Evolutionary conservation across 2,329 filamentous ascomycete genomes (phyloP).

Genomic region (Aciculosporium take): DNA sequence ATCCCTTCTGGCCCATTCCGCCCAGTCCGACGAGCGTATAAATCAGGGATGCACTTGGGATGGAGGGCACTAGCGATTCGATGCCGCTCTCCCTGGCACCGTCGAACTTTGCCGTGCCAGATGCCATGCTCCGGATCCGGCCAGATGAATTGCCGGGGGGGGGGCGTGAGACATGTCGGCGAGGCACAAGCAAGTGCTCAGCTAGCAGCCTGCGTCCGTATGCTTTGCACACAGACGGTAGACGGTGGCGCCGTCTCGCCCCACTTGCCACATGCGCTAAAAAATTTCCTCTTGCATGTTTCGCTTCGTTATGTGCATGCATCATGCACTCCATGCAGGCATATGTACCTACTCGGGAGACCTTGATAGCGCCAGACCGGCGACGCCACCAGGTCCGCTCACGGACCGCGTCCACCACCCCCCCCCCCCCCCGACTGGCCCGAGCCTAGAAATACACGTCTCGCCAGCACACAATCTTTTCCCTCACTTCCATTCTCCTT

Average conservation of each 20-base stretch:
- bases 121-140: no score
- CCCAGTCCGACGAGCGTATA: no score
- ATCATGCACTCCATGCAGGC: not conserved
- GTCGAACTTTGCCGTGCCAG: no score
- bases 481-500: not conserved
- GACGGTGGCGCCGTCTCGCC: constrained; percentile 3
- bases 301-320: not conserved
- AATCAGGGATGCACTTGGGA: no score
- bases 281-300: constrained; percentile 1
- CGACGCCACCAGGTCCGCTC: not conserved
- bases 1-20: no score
- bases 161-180: no score
- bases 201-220: no score
- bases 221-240: no score
- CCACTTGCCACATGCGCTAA: constrained; percentile 6
- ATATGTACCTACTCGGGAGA: not conserved
- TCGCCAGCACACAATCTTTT: not conserved
- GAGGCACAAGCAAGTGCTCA: no score
- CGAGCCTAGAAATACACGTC: constrained; percentile 9
- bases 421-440: constrained; percentile 5
- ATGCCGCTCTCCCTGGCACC: no score
- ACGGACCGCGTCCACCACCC: not conserved
- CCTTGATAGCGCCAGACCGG: not conserved
- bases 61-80: no score
- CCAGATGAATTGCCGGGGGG: no score